Base-by-base conservation (phyloP, 495 filamentous ascomycete genomes). In the Daldinia loculata region DNA sequence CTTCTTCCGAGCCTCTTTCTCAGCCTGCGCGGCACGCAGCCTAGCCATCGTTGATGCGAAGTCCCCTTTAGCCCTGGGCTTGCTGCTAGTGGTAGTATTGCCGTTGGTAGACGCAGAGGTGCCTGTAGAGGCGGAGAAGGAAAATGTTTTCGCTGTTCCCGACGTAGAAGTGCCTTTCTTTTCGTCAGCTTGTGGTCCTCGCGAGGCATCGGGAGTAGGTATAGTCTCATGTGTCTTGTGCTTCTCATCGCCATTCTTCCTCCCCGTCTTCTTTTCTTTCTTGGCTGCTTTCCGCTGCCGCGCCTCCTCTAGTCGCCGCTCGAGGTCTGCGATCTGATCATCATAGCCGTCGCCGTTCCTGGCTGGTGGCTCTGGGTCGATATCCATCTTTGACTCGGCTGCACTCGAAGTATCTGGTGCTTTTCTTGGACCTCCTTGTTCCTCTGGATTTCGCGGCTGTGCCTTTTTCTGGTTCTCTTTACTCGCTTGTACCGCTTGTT, bases 11-110 rank as follows among this genome's bases (percentile, higher is more conserved):
- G 73, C 73, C 51, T 77, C 75, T 29, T 74, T 74, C 66, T 80
- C 79, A 7, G 80, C 79, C 61, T 83, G 80, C 3, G 81, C 81
- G 12, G 80, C 80, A 34, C 73, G 63, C 12, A 84, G 53, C 39
- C 80, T 76, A 2, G 78, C 81, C 77, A 83, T 77, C 7, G 76
- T 81, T 19, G 79, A 78, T 19, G 82, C 69, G 56, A 72, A 69
- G 71, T 70, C 67, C 41, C 74, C 52, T 62, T 56, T 48, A 43
- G 32, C 50, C 57, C 69, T 12, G 45, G 32, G 51, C 63, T 43
- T 24, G 27, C 19, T 17, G 43, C 62, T n/a, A 30, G 34, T 39
- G n/a, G 58, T 8, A 19, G 52, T 51, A 41, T 48, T 15, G 1
- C 60, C 62, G 45, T 51, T 29, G 52, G 17, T 34, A n/a, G 56